Evolutionary conservation across 345 rosid species (phyloP).

Genomic region (Linum usitatissimum): DNA sequence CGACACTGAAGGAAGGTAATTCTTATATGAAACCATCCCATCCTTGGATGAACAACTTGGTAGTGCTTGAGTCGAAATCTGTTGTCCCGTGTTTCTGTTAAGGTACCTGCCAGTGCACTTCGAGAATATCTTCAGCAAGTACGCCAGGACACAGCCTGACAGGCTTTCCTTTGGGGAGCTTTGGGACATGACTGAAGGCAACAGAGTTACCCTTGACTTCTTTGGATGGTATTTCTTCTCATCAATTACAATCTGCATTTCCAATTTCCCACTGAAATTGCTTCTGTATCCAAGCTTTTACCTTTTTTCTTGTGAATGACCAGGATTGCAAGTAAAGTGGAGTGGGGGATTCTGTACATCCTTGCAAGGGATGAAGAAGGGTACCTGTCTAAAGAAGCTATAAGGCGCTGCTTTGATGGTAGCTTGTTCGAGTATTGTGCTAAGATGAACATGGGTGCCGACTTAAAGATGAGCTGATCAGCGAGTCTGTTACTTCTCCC

Average conservation of each 20-base stretch:
- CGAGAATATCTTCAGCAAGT: constrained; percentile 70
- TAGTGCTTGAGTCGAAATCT: not conserved
- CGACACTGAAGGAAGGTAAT: constrained; percentile 71
- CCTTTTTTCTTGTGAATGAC: too few relatives aligned
- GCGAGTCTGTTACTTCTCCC: not conserved
- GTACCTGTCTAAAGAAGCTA: constrained; percentile 59
- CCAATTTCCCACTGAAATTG: not conserved
- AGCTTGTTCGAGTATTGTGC: constrained; percentile 71
- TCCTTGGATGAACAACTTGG: not conserved
- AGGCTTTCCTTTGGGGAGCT: constrained; percentile 48
- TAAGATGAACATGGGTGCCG: constrained; percentile 30
- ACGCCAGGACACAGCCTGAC: constrained; percentile 50
- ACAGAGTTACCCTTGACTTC: constrained; percentile 41
- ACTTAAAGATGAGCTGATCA: constrained; percentile 24
- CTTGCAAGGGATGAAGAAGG: constrained; percentile 72
- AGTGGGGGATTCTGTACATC: constrained; percentile 48
- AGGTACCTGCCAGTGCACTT: constrained; percentile 49
- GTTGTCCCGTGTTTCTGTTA: not conserved
- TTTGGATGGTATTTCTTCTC: constrained; percentile 38
- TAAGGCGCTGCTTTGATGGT: constrained; percentile 65
- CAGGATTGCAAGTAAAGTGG: constrained; percentile 47
- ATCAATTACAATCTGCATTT: not conserved
- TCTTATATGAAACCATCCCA: not conserved
- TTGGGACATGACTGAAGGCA: constrained; percentile 76
- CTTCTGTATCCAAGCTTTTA: too few relatives aligned